Evolutionary conservation across 2,329 filamentous ascomycete genomes (phyloP).

Genomic region (Alternaria incomplexa): DNA sequence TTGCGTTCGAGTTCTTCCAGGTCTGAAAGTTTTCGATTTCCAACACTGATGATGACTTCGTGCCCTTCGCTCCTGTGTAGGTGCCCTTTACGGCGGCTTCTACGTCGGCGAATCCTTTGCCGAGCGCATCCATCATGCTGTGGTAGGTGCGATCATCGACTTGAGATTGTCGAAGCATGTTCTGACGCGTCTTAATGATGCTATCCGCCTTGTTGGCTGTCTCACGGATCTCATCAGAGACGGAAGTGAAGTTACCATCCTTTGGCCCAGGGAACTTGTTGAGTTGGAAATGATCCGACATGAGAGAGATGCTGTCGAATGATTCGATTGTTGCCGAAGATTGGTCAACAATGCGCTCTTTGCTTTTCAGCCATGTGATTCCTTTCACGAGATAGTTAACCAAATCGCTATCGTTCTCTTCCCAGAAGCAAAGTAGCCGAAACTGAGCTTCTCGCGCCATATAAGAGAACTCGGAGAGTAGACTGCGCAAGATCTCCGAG

Average conservation of each 20-base stretch:
- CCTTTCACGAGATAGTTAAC: slow-evolving; percentile 18
- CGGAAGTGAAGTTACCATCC: slow-evolving; percentile 34
- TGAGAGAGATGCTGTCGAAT: slow-evolving; percentile 26
- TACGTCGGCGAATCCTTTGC: slow-evolving; percentile 26
- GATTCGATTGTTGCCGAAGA: slow-evolving; percentile 32
- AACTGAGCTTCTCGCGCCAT: slow-evolving; percentile 25
- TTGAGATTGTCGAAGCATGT: slow-evolving; percentile 22
- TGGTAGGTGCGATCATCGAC: slow-evolving; percentile 24
- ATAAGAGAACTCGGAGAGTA: slow-evolving; percentile 25
- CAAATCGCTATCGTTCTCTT: slow-evolving; percentile 25
- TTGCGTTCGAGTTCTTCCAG: slow-evolving; percentile 13
- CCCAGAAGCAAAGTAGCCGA: slow-evolving; percentile 30
- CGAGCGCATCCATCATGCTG: slow-evolving; percentile 22
- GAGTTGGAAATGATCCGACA: slow-evolving; percentile 37
- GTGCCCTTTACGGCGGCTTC: slow-evolving; percentile 19
- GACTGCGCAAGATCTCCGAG: slow-evolving; percentile 13
- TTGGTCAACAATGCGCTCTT: slow-evolving; percentile 39
- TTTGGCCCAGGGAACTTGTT: slow-evolving; percentile 39
- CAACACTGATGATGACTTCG: slow-evolving; percentile 18
- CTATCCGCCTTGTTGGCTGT: slow-evolving; percentile 24
- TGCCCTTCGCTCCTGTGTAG: slow-evolving; percentile 15
- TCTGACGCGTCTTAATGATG: slow-evolving; percentile 30
- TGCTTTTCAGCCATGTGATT: slow-evolving; percentile 13
- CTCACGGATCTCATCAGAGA: slow-evolving; percentile 31
- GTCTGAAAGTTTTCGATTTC: slow-evolving; percentile 18